These are phyloP conservation scores for Ambispora gerdemannii DNA, from an alignment of 192 early-diverging fungal genomes.

Conservation along the genomic window DNA sequence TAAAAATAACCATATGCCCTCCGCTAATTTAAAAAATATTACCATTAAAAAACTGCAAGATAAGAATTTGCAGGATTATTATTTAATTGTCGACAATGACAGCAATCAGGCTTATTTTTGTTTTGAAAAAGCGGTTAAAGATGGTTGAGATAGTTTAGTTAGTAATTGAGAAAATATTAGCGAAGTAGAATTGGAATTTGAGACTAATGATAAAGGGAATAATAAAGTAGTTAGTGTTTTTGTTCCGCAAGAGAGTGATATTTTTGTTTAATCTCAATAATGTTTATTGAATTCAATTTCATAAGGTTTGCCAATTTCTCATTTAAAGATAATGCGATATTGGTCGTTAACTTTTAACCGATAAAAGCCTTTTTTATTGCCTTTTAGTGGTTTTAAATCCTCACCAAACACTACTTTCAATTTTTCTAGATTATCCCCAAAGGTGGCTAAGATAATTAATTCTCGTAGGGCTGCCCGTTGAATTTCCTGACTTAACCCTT, in stretches of 20 bases:
- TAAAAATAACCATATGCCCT: background rate
- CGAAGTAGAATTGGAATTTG: too few relatives aligned
- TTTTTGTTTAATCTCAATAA: background rate
- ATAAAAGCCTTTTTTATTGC: background rate
- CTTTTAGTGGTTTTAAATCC: conserved; percentile 15
- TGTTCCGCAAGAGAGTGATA: background rate
- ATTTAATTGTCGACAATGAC: background rate
- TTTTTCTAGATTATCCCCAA: background rate
- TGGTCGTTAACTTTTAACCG: conserved; percentile 2
- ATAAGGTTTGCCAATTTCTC: background rate
- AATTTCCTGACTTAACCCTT: conserved; percentile 5
- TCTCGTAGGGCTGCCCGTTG: conserved; percentile 1
- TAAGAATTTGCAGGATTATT: background rate
- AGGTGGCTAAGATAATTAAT: background rate
- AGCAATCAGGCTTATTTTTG: background rate
- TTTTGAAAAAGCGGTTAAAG: background rate
- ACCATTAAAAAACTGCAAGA: background rate
- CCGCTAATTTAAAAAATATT: background rate
- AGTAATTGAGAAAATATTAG: background rate
- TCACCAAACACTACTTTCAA: conserved; percentile 16
- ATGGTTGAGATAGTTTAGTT: background rate
- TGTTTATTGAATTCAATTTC: conserved; percentile 14
- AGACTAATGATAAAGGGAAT: background rate
- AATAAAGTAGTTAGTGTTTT: background rate
- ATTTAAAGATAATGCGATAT: background rate